Evolutionary conservation across 768 basidiomycete species (phyloP).

Genomic region (Pisolithus orientalis): DNA sequence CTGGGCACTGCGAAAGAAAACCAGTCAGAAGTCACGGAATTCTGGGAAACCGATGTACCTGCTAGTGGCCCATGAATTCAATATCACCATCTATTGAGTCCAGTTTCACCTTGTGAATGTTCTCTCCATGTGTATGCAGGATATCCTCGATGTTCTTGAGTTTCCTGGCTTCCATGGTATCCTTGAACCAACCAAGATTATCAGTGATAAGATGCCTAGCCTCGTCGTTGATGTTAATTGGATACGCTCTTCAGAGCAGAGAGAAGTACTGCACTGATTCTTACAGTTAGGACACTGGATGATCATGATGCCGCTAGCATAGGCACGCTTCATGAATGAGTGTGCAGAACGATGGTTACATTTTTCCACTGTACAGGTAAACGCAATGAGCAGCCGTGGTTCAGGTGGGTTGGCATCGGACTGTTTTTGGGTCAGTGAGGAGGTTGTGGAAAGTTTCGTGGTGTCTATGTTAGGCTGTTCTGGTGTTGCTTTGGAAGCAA

Average conservation of each 20-base stretch:
- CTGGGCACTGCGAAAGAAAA: too few species aligned
- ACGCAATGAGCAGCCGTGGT: conserved; percentile 68
- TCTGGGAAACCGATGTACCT: neutral
- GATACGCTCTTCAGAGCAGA: neutral
- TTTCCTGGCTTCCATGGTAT: conserved; percentile 65
- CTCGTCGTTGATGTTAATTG: conserved; percentile 31
- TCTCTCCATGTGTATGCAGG: conserved; percentile 72
- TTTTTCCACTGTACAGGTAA: conserved; percentile 75
- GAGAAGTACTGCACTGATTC: conserved; percentile 54
- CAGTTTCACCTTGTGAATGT: conserved; percentile 46
- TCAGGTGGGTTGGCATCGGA: conserved; percentile 37
- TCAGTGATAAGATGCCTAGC: conserved; percentile 81
- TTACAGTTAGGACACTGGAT: conserved; percentile 89
- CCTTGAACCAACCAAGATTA: conserved; percentile 89
- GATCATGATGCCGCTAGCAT: conserved; percentile 84
- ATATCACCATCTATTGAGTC: conserved; percentile 43
- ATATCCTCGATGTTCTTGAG: conserved; percentile 80
- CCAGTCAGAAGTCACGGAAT: too few species aligned
- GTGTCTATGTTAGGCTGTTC: conserved; percentile 9
- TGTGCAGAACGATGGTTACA: conserved; percentile 83
- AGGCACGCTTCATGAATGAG: conserved; percentile 78
- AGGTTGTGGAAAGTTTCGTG: conserved; percentile 6
- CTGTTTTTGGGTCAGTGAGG: conserved; percentile 6
- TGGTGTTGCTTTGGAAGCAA: conserved; percentile 8
- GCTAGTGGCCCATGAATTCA: conserved; percentile 39